Base-by-base conservation (phyloP, 805 yeast genomes). In the Blastobotrys peoriensis region DNA sequence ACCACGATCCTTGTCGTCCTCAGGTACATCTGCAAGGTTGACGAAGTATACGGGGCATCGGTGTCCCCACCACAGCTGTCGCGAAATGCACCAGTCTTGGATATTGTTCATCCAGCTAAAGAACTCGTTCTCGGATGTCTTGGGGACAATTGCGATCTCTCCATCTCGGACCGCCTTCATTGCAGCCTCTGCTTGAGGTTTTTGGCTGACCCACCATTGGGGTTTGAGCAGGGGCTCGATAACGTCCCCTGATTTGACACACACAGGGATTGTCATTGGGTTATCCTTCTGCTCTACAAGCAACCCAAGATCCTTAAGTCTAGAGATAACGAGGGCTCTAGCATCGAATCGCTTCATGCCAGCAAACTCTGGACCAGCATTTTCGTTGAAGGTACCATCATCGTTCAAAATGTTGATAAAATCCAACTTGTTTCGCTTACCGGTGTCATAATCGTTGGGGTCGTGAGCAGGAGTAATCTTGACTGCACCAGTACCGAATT, bases 401-500 rank as follows among this genome's bases (percentile, higher is more conserved):
- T 93, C 98, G 45, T 95, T 91, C 57, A 85, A 71, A 53, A 93
- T 88, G 68, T 87, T 89, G 68, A 93, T 76, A 60, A 87, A 78
- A 64, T 87, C 96, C 59, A 93, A 75, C 60, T 78, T 72, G 66
- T 87, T 86, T 71, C 98, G 88, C 71, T 86, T 89, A 72, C 98
- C 98, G 44, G 96, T 87, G 62, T 73, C 76, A 76, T 86, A 88
- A 86, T 93, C 98, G 75, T 93, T 93, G 59, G 81, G 84, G 69
- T 93, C 98, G 68, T 93, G 98, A 36, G 96, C 97, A 48, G 98
- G 98, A 10, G 98, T 93, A 64, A 93, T 93, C 70, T 93, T 93
- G 51, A 93, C 98, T 40, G 98, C 98, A 82, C 98, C 98, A 51
- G 98, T 93, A 76, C 98, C 98, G 57, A 93, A 93, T 66, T 86